These are phyloP conservation scores for Fusarium chuoi DNA, from an alignment of 2,329 filamentous ascomycete species.

Conservation along the genomic window DNA sequence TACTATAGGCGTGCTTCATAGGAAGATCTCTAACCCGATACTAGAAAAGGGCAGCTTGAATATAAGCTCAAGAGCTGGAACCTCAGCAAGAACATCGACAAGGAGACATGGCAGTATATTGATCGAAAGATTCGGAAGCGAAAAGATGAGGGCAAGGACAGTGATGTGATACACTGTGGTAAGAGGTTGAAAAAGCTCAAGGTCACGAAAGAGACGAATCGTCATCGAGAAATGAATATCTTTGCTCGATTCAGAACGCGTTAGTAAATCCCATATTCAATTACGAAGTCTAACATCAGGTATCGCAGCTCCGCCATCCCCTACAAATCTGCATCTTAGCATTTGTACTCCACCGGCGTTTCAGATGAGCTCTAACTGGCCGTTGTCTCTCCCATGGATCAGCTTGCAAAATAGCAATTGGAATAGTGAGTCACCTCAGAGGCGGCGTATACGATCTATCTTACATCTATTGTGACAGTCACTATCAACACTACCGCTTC, in stretches of 20 bases:
- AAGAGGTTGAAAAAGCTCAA: accelerated
- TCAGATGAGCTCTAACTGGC: too few relatives aligned
- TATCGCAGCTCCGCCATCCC: too few relatives aligned
- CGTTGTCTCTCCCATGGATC: too few relatives aligned
- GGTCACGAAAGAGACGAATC: accelerated
- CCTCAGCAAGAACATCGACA: accelerated
- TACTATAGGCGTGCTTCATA: accelerated
- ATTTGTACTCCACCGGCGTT: too few relatives aligned
- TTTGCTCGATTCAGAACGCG: accelerated
- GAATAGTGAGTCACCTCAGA: too few relatives aligned
- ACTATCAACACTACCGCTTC: too few relatives aligned
- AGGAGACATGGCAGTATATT: background rate
- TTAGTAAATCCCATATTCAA: too few relatives aligned
- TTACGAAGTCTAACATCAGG: too few relatives aligned
- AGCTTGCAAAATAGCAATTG: too few relatives aligned
- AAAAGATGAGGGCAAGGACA: accelerated
- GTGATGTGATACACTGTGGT: background rate
- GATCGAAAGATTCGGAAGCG: accelerated
- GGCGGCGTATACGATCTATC: too few relatives aligned
- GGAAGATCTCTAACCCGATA: accelerated
- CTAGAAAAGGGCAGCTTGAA: accelerated
- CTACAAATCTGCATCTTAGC: too few relatives aligned
- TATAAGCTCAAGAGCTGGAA: accelerated
- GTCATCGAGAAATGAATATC: accelerated
- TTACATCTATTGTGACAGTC: too few relatives aligned